Evolutionary conservation across 1,139 yeast genomes (phyloP).

Genomic region (Saccharomycopsis hybrid): DNA sequence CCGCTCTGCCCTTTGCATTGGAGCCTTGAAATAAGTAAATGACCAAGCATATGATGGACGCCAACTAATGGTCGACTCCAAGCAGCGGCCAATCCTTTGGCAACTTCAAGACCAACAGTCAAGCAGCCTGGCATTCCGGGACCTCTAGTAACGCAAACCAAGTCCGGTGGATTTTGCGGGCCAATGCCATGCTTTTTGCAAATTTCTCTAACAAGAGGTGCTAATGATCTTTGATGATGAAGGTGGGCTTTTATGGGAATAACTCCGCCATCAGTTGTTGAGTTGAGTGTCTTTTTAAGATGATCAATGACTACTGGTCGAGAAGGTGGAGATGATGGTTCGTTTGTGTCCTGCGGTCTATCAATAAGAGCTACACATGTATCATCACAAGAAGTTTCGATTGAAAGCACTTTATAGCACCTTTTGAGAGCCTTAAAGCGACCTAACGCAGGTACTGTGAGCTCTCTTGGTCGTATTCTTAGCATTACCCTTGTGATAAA

Average conservation of each 20-base stretch:
- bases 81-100: constrained; percentile 77
- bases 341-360: constrained; percentile 30
- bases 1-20: constrained; percentile 30
- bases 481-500: no score
- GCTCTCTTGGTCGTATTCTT: no score
- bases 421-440: constrained; percentile 23
- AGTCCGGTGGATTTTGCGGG: constrained; percentile 34
- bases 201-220: constrained; percentile 37
- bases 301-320: constrained; percentile 52
- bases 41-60: constrained; percentile 96
- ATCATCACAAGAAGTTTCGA: constrained; percentile 95
- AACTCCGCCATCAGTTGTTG: constrained; percentile 68
- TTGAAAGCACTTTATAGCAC: constrained; percentile 64
- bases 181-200: constrained; percentile 23
- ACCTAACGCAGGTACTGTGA: no score
- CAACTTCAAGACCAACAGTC: constrained; percentile 74
- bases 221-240: constrained; percentile 63
- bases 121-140: constrained; percentile 96
- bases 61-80: constrained; percentile 77
- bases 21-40: constrained; percentile 65
- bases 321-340: constrained; percentile 23
- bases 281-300: constrained; percentile 58
- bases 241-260: constrained; percentile 80
- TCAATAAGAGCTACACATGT: constrained; percentile 79
- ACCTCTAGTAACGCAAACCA: constrained; percentile 87